A percentile compares a stretch with the other conserved stretches of the same genome.
Conservation (phyloP, 2,329 filamentous ascomycete genomes). For the Paracoccidioides brasiliensis region DNA sequence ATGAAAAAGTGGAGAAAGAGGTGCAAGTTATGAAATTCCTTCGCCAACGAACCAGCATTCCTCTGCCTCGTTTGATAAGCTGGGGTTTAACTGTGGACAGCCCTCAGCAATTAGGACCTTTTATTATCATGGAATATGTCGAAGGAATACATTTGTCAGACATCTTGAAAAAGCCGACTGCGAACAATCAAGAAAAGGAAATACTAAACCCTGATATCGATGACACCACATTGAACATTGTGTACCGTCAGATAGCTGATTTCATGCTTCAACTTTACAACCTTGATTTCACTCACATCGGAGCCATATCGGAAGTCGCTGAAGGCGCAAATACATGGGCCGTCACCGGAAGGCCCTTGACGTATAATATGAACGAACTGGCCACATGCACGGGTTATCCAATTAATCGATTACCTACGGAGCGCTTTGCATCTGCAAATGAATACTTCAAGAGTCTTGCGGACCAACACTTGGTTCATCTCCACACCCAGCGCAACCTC, state of each 20-base stretch:
- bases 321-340: constrained; percentile 16
- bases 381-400: constrained; percentile 22
- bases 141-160: constrained; percentile 11
- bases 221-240: constrained; percentile 10
- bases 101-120: constrained; percentile 13
- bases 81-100: constrained; percentile 11
- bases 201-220: constrained; percentile 12
- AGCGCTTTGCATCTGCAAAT: constrained; percentile 19
- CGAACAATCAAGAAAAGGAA: constrained; percentile 12
- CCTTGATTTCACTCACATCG: constrained; percentile 21
- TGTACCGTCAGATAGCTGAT: constrained; percentile 13
- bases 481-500: constrained; percentile 23
- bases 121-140: constrained; percentile 17
- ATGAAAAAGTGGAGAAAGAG: constrained; percentile 23
- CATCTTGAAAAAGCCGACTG: constrained; percentile 12
- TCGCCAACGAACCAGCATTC: constrained; percentile 12
- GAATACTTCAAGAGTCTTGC: constrained; percentile 22
- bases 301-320: constrained; percentile 23
- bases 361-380: constrained; percentile 31
- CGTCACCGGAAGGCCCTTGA: constrained; percentile 24
- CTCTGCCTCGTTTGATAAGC: constrained; percentile 13
- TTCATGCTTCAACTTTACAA: constrained; percentile 21
- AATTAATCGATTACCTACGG: constrained; percentile 16
- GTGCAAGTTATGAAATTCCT: constrained; percentile 15
- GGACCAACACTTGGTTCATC: constrained; percentile 16